Percentiles rank a stretch among this genome's conserved stretches.
Evolutionary conservation across 768 basidiomycete species (phyloP).

Genomic region (Botryobasidium botryosum): DNA sequence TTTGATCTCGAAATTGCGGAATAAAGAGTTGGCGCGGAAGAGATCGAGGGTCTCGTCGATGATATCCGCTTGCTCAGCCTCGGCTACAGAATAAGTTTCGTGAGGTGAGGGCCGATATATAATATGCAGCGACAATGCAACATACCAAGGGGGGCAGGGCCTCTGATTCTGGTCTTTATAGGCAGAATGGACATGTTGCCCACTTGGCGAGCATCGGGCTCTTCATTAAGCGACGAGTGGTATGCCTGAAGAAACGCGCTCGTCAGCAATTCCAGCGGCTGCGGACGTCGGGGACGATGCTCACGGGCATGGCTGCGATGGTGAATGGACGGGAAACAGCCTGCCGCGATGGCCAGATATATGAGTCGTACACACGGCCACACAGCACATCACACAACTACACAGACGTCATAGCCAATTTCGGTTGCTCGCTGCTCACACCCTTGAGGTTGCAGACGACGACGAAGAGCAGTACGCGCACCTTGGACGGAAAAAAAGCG

Average conservation of each 20-base stretch:
- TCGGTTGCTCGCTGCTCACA: too few species aligned
- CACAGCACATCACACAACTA: too few species aligned
- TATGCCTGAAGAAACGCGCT: constrained; percentile 49
- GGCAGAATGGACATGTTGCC: constrained; percentile 86
- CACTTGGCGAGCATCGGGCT: constrained; percentile 59
- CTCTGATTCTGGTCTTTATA: constrained; percentile 80
- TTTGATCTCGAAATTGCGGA: constrained; percentile 99
- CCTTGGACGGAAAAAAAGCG: too few species aligned
- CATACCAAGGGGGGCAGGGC: constrained; percentile 59
- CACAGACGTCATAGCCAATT: too few species aligned
- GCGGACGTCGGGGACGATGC: too few species aligned
- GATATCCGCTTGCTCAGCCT: constrained; percentile 66
- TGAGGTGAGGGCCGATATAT: constrained; percentile 23
- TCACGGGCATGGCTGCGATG: too few species aligned
- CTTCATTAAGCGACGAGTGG: constrained; percentile 85
- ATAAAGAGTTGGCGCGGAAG: constrained; percentile 96
- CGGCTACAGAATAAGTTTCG: constrained; percentile 32
- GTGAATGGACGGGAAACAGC: too few species aligned
- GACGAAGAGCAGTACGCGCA: too few species aligned
- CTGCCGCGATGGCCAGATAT: too few species aligned
- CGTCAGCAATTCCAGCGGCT: background rate
- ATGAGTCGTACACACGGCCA: too few species aligned
- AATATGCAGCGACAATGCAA: constrained; percentile 4
- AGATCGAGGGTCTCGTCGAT: constrained; percentile 92
- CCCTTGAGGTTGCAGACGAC: too few species aligned